Conservation (phyloP, 768 basidiomycete species). For the Pleurotus giganteus region DNA sequence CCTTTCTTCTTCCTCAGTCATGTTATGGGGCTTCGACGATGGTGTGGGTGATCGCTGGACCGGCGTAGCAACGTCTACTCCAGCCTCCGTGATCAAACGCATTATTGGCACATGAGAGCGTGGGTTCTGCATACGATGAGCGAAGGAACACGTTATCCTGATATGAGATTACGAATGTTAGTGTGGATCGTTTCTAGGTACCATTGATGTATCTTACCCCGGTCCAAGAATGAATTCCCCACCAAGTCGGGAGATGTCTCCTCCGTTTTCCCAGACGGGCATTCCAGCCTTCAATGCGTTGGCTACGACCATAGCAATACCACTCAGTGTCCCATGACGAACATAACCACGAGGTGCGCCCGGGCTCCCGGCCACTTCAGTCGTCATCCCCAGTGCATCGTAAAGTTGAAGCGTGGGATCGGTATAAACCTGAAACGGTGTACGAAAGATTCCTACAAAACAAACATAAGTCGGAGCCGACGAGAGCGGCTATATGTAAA, state of each 20-base stretch:
- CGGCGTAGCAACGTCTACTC: slow-evolving; percentile 7
- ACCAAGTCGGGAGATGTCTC: slow-evolving; percentile 61
- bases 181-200: slow-evolving; percentile 4
- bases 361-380: slow-evolving; percentile 12
- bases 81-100: slow-evolving; percentile 3
- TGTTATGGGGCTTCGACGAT: neutral
- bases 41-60: slow-evolving; percentile 1
- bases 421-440: slow-evolving; percentile 62
- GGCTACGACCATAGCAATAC: slow-evolving; percentile 54
- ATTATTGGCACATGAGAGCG: slow-evolving; percentile 6
- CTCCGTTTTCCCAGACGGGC: slow-evolving; percentile 56
- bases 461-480: neutral
- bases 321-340: slow-evolving; percentile 46
- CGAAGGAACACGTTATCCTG: slow-evolving; percentile 15
- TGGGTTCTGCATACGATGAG: slow-evolving; percentile 10
- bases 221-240: slow-evolving; percentile 74
- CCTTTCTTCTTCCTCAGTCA: slow-evolving; percentile 7
- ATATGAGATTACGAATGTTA: neutral
- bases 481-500: neutral
- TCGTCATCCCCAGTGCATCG: slow-evolving; percentile 56
- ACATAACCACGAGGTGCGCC: slow-evolving; percentile 41
- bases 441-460: slow-evolving; percentile 53
- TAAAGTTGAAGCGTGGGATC: slow-evolving; percentile 60
- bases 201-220: slow-evolving; percentile 33
- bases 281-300: slow-evolving; percentile 56